Conservation (phyloP, 2,329 filamentous ascomycete genomes). For the Diaporthe vaccinii region DNA sequence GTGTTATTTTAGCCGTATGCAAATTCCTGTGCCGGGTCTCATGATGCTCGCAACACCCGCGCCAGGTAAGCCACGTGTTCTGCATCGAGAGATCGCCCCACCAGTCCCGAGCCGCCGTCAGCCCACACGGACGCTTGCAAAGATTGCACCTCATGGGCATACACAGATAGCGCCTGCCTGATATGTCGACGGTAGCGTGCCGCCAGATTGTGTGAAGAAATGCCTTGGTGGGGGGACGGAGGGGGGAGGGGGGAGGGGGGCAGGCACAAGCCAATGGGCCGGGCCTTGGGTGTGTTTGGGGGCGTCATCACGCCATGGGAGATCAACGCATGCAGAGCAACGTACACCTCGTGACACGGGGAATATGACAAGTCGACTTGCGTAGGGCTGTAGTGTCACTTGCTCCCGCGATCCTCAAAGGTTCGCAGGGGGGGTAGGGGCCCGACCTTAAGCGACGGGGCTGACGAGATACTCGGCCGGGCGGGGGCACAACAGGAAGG, state of each 20-base stretch:
- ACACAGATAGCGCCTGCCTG: neutral
- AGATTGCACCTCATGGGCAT: neutral
- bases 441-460: constrained; percentile 19
- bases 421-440: neutral
- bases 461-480: constrained; percentile 24
- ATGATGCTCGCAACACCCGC: constrained; percentile 24
- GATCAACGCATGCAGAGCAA: constrained; percentile 10
- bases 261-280: neutral
- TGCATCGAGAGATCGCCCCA: constrained; percentile 20
- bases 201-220: neutral
- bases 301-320: constrained; percentile 20
- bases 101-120: constrained; percentile 18
- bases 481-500: constrained; percentile 14
- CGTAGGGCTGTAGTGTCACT: constrained; percentile 26
- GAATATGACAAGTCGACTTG: constrained; percentile 21
- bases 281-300: neutral
- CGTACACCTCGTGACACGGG: constrained; percentile 8
- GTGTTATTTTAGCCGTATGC: constrained; percentile 1
- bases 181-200: neutral
- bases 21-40: neutral
- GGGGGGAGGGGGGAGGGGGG: neutral
- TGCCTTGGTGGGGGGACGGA: neutral
- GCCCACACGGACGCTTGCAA: neutral
- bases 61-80: constrained; percentile 20
- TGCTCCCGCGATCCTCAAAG: neutral